Evolutionary conservation across 202 grass and related monocot species (phyloP).

Genomic region (Eragrostis tef): DNA sequence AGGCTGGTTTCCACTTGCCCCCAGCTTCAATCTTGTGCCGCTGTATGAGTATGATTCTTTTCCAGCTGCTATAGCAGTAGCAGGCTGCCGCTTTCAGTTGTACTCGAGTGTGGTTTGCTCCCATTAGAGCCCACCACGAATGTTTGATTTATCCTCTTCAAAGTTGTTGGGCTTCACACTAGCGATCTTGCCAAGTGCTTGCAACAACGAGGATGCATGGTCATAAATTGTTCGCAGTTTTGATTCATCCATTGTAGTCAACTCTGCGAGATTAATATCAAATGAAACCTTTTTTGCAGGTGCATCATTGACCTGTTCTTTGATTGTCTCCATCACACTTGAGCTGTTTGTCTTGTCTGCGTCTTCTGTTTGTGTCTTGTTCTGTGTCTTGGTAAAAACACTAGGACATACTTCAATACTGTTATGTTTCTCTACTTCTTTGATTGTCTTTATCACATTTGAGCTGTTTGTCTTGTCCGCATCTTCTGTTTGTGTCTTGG

Average conservation of each 20-base stretch:
- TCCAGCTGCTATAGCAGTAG: background rate
- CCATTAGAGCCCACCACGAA: conserved; percentile 15
- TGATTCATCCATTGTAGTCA: conserved; percentile 36
- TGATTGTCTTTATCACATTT: no score
- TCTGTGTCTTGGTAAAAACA: conserved; percentile 29
- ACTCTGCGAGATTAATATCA: conserved; percentile 37
- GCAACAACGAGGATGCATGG: conserved; percentile 35
- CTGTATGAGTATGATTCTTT: background rate
- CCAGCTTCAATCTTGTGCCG: background rate
- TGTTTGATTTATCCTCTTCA: conserved; percentile 28
- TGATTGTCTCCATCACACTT: background rate
- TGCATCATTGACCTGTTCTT: conserved; percentile 11
- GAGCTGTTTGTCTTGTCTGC: conserved; percentile 3
- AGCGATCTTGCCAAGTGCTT: conserved; percentile 35
- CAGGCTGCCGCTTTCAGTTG: background rate
- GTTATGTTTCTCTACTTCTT: background rate
- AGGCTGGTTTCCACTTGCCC: background rate
- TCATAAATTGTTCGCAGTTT: conserved; percentile 34
- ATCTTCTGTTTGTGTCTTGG: conserved; percentile 23
- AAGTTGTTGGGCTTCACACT: conserved; percentile 14
- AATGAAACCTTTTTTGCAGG: conserved; percentile 32
- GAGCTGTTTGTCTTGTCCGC: no score
- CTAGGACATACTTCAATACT: background rate
- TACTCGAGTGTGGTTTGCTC: background rate
- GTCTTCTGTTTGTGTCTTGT: conserved; percentile 37